Conservation (phyloP, 177 flowering plant species). For the Vitis hybrid region DNA sequence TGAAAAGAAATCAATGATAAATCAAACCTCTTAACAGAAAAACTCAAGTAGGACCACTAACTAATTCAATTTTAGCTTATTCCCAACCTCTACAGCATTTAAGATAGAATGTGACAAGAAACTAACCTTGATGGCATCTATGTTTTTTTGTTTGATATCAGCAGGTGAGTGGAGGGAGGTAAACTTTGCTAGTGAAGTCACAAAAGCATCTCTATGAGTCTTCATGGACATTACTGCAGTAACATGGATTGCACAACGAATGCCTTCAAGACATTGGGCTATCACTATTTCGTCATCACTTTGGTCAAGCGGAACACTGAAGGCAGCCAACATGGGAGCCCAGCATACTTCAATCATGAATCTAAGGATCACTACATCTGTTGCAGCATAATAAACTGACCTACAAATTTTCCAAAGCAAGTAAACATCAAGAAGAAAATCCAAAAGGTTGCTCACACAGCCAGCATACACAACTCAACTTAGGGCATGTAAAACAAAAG, state of each 20-base stretch:
- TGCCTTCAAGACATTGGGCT: constrained; percentile 81
- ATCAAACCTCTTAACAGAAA: neutral
- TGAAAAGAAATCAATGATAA: neutral
- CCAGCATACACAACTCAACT: neutral
- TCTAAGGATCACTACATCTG: constrained; percentile 90
- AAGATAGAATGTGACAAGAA: neutral
- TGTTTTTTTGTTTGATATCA: constrained; percentile 95
- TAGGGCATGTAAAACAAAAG: no score
- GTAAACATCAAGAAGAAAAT: constrained; percentile 14
- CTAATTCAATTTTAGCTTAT: neutral
- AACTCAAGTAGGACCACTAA: neutral
- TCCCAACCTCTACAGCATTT: neutral
- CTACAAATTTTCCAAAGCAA: constrained; percentile 47
- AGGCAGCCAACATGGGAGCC: constrained; percentile 99
- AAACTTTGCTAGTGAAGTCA: constrained; percentile 96
- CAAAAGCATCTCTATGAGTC: constrained; percentile 99
- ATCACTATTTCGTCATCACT: constrained; percentile 89
- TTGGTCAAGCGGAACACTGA: constrained; percentile 99
- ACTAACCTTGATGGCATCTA: constrained; percentile 95
- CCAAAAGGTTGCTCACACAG: neutral
- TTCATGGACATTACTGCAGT: constrained; percentile 99
- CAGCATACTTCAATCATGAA: constrained; percentile 99
- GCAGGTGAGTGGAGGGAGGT: constrained; percentile 98
- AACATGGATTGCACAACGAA: constrained; percentile 87
- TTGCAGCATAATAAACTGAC: constrained; percentile 98